Conservation (phyloP, 768 basidiomycete species). For the Multifurca ochricompacta region DNA sequence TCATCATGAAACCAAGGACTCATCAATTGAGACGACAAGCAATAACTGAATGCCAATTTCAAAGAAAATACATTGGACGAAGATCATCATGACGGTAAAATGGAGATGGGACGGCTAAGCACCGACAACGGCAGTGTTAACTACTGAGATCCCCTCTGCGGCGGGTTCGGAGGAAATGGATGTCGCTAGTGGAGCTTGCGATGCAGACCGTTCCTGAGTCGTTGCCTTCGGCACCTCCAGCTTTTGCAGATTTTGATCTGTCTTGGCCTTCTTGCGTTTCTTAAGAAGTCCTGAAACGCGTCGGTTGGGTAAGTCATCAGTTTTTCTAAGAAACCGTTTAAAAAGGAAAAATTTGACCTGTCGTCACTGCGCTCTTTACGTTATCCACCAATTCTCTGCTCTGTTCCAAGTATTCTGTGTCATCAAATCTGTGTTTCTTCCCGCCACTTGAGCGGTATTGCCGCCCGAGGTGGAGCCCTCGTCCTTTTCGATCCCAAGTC, state of each 20-base stretch:
- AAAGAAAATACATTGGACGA: neutral
- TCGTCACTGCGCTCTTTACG: constrained; percentile 84
- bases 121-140: neutral
- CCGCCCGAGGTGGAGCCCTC: constrained; percentile 28
- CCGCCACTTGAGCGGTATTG: constrained; percentile 48
- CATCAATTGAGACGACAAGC: neutral
- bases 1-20: neutral
- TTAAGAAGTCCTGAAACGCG: constrained; percentile 51
- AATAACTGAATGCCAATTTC: neutral
- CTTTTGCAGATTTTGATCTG: constrained; percentile 13
- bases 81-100: neutral
- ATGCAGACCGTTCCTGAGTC: neutral
- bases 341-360: constrained; percentile 43
- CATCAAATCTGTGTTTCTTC: constrained; percentile 86
- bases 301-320: constrained; percentile 17
- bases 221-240: neutral
- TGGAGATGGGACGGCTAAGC: neutral
- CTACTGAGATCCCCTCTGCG: neutral
- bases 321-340: constrained; percentile 22
- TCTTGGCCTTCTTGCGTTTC: constrained; percentile 68
- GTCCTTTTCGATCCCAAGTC: constrained; percentile 56
- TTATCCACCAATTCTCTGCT: constrained; percentile 84
- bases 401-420: constrained; percentile 87
- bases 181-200: neutral
- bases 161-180: neutral